Evolutionary conservation across 2,329 filamentous ascomycete genomes (phyloP), one percentile per base, ranked within the genome.

Genomic region (Iodosphaeria phyllophila): DNA sequence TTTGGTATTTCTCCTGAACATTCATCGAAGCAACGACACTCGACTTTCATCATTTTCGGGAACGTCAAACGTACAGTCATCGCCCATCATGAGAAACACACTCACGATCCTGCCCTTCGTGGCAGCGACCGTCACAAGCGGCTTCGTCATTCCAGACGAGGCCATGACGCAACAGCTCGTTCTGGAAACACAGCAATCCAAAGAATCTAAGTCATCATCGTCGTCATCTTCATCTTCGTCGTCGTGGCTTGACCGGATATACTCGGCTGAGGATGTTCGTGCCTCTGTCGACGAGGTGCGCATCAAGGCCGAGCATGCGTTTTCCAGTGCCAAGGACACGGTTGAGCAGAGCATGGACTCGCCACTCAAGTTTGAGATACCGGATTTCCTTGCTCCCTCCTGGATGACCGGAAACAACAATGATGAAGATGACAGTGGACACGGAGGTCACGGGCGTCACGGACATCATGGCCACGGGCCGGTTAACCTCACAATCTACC

Each of bases 401-500:
- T 27, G 28, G 5, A 2, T 16, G 12, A 10, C 18, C 8, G 7
- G n/a, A 4, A 24, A 36, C 14, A 26, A 29, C 3, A 23, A 22
- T 10, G 27, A 18, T 2, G 22, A 20, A 6, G 17, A 28, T 22
- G 22, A 11, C 13, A n/a, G 12, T 18, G 6, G 15, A 5, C 9
- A 18, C 16, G 19, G 8, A 11, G 24, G n/a, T 21, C 29, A 34
- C 11, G 35, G 34, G 16, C 36, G 35, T 23, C 37, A 41, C 20
- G 36, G 35, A 10, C 30, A 32, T 16, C 29, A 46, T 35, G 39
- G 34, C 22, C 39, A 38, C 12, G 38, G 38, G n/a, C 52, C 54
- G 32, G 56, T 65, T 5, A 75, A 82, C 42, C 51, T 62, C 42
- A 91, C 82, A 12, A 65, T 92, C 22, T 92, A 84, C 49, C 58